These are phyloP conservation scores for Laburnicola sp. DNA, from an alignment of 2,329 filamentous ascomycete genomes.

Conservation along the genomic window DNA sequence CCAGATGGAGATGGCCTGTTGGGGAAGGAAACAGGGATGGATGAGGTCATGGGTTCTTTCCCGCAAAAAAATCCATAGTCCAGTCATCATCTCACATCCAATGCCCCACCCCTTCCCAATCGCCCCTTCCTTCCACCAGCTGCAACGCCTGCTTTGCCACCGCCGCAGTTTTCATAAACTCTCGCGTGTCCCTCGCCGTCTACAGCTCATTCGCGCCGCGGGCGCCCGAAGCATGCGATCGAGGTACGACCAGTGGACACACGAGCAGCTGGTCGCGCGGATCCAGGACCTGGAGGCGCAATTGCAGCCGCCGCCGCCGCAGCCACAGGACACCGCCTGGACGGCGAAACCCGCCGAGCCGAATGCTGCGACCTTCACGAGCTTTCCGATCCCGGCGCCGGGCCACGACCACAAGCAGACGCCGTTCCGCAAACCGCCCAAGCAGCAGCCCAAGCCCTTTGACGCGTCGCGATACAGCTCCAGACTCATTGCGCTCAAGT, in stretches of 20 bases:
- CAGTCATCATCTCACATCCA: constrained; percentile 17
- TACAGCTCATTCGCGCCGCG: constrained; percentile 16
- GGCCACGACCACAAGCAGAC: constrained; percentile 9
- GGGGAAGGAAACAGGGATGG: too few species aligned
- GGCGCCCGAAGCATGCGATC: constrained; percentile 26
- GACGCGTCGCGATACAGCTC: constrained; percentile 82
- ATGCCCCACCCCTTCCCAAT: constrained; percentile 34
- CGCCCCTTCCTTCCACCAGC: constrained; percentile 28
- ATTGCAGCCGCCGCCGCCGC: constrained; percentile 1
- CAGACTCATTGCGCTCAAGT: constrained; percentile 84
- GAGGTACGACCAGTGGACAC: constrained; percentile 38
- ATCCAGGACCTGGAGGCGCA: constrained; percentile 39
- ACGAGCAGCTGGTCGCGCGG: constrained; percentile 38
- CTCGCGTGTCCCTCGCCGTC: constrained; percentile 34
- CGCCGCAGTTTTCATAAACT: constrained; percentile 39
- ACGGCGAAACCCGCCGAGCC: constrained; percentile 1
- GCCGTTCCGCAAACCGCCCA: constrained; percentile 33
- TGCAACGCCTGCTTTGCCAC: constrained; percentile 34
- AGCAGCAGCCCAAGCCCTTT: constrained; percentile 58
- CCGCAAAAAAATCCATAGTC: constrained; percentile 28
- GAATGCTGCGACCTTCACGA: constrained; percentile 7
- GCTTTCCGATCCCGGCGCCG: constrained; percentile 7
- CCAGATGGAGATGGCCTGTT: too few species aligned
- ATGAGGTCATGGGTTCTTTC: too few species aligned
- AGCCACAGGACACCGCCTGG: not conserved